phyloP scores from a whole-genome alignment of 768 basidiomycete species.

The Termitomyces sp. region DNA sequence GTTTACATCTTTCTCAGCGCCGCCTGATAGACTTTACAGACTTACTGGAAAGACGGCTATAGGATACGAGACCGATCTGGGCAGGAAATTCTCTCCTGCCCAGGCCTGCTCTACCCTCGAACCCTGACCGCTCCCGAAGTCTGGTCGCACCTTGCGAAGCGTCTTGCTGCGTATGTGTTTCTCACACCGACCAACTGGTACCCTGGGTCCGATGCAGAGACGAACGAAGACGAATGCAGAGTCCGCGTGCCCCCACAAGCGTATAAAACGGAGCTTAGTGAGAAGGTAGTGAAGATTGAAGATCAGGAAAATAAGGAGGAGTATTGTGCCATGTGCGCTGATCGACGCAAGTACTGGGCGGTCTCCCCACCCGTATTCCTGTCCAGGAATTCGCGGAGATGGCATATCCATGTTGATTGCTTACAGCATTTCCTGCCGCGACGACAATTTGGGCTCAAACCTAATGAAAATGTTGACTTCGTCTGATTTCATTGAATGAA shows the following conservation, averaged over 20 bases:
- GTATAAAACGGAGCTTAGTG: background rate
- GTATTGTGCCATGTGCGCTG: constrained; percentile 13
- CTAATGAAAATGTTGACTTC: constrained; percentile 9
- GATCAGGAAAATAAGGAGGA: constrained; percentile 2
- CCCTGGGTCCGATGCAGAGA: background rate
- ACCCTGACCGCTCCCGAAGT: constrained; percentile 10
- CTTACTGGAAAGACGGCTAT: constrained; percentile 13
- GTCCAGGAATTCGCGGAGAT: constrained; percentile 14
- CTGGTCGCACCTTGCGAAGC: constrained; percentile 8
- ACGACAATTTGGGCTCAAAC: constrained; percentile 13
- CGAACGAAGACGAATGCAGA: background rate
- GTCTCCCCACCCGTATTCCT: constrained; percentile 16
- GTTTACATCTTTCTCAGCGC: background rate
- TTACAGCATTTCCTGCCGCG: constrained; percentile 15
- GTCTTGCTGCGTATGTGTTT: constrained; percentile 12
- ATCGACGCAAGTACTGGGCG: constrained; percentile 13
- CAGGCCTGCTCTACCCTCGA: constrained; percentile 13
- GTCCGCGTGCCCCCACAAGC: background rate
- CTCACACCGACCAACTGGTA: constrained; percentile 8
- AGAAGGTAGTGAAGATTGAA: background rate
- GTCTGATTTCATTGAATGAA: background rate
- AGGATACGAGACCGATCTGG: constrained; percentile 6
- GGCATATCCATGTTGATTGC: constrained; percentile 15
- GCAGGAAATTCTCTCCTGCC: constrained; percentile 5
- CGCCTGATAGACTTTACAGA: background rate